These are phyloP conservation scores for Prunus dulcis DNA, from an alignment of 306 rosid species.

Conservation along the genomic window DNA sequence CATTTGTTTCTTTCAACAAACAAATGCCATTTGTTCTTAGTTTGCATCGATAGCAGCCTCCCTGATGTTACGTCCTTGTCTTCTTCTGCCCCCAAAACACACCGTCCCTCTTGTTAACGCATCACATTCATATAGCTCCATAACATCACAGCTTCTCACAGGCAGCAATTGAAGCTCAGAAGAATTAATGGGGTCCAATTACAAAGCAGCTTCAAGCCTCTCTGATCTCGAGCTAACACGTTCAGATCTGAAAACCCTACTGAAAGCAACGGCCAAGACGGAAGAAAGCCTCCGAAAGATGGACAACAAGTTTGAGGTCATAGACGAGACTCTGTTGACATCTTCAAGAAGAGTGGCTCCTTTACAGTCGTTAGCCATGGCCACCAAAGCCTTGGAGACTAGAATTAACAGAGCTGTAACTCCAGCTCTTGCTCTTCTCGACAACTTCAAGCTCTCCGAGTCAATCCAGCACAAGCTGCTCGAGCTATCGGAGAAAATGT, in stretches of 20 bases:
- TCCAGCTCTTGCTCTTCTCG: conserved; percentile 61
- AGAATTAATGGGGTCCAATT: conserved; percentile 34
- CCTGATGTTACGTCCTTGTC: conserved; percentile 22
- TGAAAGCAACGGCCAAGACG: conserved; percentile 36
- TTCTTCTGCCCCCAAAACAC: conserved; percentile 28
- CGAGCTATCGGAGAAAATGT: conserved; percentile 36
- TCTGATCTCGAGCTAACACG: conserved; percentile 47
- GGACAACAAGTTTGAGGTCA: conserved; percentile 42
- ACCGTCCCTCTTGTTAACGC: conserved; percentile 7
- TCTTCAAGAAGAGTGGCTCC: conserved; percentile 61
- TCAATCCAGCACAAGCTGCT: conserved; percentile 51
- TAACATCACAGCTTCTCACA: not conserved
- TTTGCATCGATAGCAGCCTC: conserved; percentile 40
- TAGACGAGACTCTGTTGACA: conserved; percentile 46
- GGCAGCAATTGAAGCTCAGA: not conserved
- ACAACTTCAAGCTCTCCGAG: conserved; percentile 52
- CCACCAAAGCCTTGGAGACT: conserved; percentile 73
- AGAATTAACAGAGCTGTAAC: conserved; percentile 69
- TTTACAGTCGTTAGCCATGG: conserved; percentile 70
- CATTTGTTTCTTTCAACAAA: conserved; percentile 31
- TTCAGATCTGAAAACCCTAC: conserved; percentile 50
- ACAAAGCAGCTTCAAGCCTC: conserved; percentile 26
- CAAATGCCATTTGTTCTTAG: conserved; percentile 64
- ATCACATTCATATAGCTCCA: not conserved
- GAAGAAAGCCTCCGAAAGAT: conserved; percentile 40